These are phyloP conservation scores for Wickerhamiella kazuoi DNA, from an alignment of 805 yeast genomes.

Conservation along the genomic window DNA sequence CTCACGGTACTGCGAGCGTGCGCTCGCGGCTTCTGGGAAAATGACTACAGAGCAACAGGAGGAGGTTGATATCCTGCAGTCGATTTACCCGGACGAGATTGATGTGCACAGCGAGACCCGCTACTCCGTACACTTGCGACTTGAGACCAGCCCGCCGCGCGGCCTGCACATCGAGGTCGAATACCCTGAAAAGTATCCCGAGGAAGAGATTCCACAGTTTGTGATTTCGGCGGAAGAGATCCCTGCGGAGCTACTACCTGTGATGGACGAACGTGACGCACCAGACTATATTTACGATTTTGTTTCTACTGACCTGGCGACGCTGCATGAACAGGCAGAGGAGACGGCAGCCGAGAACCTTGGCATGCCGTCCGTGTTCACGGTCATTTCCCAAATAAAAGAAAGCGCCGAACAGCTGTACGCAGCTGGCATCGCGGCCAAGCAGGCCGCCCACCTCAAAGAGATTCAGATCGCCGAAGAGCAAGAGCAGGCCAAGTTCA, in stretches of 20 bases:
- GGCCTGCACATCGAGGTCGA: constrained; percentile 38
- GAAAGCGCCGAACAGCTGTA: constrained; percentile 64
- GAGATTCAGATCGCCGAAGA: constrained; percentile 47
- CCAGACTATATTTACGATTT: constrained; percentile 28
- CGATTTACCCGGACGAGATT: constrained; percentile 88
- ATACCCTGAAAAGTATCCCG: constrained; percentile 72
- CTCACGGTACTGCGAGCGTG: too few relatives aligned
- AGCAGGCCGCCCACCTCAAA: constrained; percentile 42
- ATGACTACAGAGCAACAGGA: constrained; percentile 62
- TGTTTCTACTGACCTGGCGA: constrained; percentile 22
- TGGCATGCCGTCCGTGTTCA: constrained; percentile 85
- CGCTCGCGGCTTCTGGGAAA: neutral
- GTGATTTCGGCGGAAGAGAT: constrained; percentile 29
- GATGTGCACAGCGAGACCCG: constrained; percentile 27
- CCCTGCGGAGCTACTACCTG: constrained; percentile 31
- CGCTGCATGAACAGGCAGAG: constrained; percentile 12
- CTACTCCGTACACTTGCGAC: constrained; percentile 38
- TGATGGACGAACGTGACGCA: constrained; percentile 28
- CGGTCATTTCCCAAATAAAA: constrained; percentile 57
- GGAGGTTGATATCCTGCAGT: constrained; percentile 75
- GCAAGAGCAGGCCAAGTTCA: constrained; percentile 76
- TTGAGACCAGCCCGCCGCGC: constrained; percentile 56
- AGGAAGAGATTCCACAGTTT: constrained; percentile 37
- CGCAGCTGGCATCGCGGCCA: constrained; percentile 33
- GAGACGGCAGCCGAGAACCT: constrained; percentile 48